phyloP scores from a whole-genome alignment of 768 basidiomycete species.

The Naganishia randhawae region DNA sequence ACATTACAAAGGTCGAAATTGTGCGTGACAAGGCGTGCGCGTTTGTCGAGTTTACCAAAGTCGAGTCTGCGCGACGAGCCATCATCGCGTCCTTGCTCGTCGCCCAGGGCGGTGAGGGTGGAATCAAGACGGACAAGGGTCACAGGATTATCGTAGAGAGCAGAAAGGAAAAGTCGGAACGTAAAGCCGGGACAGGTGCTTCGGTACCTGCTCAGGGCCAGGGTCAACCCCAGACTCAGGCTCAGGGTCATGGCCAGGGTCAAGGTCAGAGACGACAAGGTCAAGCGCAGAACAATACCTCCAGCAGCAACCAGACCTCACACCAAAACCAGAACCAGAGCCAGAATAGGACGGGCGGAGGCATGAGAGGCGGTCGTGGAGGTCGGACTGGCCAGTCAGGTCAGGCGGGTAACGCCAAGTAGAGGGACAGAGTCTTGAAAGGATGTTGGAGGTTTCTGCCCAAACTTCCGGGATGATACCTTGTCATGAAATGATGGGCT shows the following conservation, averaged over 20 bases:
- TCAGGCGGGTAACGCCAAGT: constrained; percentile 14
- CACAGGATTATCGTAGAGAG: constrained; percentile 77
- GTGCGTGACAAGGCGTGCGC: constrained; percentile 85
- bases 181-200: constrained; percentile 52
- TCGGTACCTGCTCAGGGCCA: constrained; percentile 19
- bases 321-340: constrained; percentile 25
- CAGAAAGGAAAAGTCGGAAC: constrained; percentile 84
- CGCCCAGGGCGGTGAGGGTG: constrained; percentile 79
- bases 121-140: constrained; percentile 65
- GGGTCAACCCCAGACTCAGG: constrained; percentile 29
- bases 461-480: too few relatives aligned
- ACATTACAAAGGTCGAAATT: constrained; percentile 80
- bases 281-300: constrained; percentile 22
- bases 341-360: constrained; percentile 17
- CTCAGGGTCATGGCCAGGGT: constrained; percentile 27
- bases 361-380: constrained; percentile 19
- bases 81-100: constrained; percentile 68
- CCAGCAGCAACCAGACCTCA: too few relatives aligned
- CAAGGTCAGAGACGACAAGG: constrained; percentile 31
- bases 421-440: neutral
- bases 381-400: constrained; percentile 1
- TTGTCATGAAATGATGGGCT: neutral
- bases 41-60: constrained; percentile 77
- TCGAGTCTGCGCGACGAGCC: constrained; percentile 80
- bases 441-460: too few relatives aligned